Base-by-base conservation (phyloP, 2,329 filamentous ascomycete species). In the Colletotrichum sp. region DNA sequence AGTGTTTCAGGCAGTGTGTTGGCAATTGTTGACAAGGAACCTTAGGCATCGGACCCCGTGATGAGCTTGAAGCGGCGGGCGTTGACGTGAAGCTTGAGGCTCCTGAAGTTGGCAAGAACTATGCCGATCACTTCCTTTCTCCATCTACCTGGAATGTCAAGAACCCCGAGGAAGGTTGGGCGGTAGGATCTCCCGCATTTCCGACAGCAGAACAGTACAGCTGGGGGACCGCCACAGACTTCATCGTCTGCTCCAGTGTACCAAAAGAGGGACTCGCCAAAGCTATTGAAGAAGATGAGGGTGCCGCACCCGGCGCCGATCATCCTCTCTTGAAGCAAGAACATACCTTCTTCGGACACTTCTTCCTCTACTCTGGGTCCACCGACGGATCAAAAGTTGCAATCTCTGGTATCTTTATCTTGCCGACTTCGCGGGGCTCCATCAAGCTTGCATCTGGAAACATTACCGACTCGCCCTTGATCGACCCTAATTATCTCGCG, bases 31-130 rank as follows among this genome's bases (percentile, higher is more conserved):
- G n/a, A 64, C 22, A 0, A 39, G 19, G 12, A 27, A 16, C 60
- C 32, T 22, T 7, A 12, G 89, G 89, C 0, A 88, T 91, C 36
- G 89, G 89, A 0, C 84, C 87, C 6, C 84, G 82, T 55, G 80
- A 83, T 0, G 88, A 90, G 63, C 80, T 76, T 3, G 82, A 85
- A 13, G 81, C 86, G 70, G 80, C 86, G 44, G 82, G 81, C 9
- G 89, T 90, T 63, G 63, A 82, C 5, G 85, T 84, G 34, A 78
- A 84, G 8, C 81, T 89, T 1, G 83, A 89, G 13, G 81, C 86
- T 0, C 87, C 87, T 3, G 88, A 87, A 2, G 88, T 90, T 1
- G 88, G 88, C 6, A 87, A 87, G 79, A 90, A 89, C 70, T 82
- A 90, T 4, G 85, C 88, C 78, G 88, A 90, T 77, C 80, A 83